phyloP scores from a whole-genome alignment of 2,329 filamentous ascomycete genomes.

The Colletotrichum limetticola region DNA sequence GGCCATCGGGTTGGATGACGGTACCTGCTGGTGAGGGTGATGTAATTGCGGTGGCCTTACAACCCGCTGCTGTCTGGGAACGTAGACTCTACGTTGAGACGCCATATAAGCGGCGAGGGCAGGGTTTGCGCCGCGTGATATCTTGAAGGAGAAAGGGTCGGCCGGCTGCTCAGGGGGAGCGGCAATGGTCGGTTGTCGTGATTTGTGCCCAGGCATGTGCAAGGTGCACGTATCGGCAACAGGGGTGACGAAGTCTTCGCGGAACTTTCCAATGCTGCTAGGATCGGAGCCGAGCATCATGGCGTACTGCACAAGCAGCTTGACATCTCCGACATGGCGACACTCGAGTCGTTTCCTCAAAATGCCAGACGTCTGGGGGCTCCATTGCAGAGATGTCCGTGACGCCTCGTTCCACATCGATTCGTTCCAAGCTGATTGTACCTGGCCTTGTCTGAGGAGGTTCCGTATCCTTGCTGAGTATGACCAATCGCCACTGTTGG shows the following conservation, averaged over 20 bases:
- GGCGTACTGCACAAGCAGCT: conserved; percentile 52
- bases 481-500: conserved; percentile 53
- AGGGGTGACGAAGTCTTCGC: conserved; percentile 48
- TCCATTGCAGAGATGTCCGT: conserved; percentile 50
- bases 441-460: conserved; percentile 52
- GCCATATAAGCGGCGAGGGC: conserved; percentile 48
- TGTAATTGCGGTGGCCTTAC: conserved; percentile 32
- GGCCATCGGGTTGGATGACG: conserved; percentile 32
- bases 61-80: conserved; percentile 36
- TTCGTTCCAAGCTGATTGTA: conserved; percentile 50
- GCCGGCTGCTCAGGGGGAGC: conserved; percentile 28
- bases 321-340: conserved; percentile 53
- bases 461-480: conserved; percentile 58
- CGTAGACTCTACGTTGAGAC: conserved; percentile 47
- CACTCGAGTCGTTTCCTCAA: conserved; percentile 58
- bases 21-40: conserved; percentile 29
- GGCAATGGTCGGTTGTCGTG: conserved; percentile 26
- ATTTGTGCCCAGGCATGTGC: conserved; percentile 48
- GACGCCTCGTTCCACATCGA: conserved; percentile 48
- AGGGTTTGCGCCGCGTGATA: conserved; percentile 47
- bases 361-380: conserved; percentile 53
- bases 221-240: conserved; percentile 48
- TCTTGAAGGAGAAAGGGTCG: conserved; percentile 50
- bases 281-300: conserved; percentile 50
- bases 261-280: conserved; percentile 40